Conservation (phyloP, 805 yeast species). For the Saitoella complicata region DNA sequence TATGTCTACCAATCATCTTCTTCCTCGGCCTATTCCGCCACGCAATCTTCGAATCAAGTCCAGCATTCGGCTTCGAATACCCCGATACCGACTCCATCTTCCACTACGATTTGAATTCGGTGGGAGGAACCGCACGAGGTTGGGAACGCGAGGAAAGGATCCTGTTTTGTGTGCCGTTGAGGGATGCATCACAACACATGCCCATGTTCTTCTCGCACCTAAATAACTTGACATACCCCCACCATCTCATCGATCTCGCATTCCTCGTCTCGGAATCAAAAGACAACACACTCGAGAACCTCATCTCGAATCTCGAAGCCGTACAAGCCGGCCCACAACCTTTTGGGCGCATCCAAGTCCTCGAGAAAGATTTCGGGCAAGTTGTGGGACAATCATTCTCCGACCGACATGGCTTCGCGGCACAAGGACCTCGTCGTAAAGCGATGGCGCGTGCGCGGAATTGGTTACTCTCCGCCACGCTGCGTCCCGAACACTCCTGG, state of each 20-base stretch:
- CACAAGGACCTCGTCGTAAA: slow-evolving; percentile 89
- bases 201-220: slow-evolving; percentile 80
- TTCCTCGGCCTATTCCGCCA: too few species aligned
- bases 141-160: slow-evolving; percentile 68
- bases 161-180: slow-evolving; percentile 70
- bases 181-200: slow-evolving; percentile 83
- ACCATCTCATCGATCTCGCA: slow-evolving; percentile 58
- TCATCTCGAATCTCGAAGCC: slow-evolving; percentile 35
- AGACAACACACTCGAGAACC: slow-evolving; percentile 60
- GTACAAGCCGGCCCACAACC: slow-evolving; percentile 53
- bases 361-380: slow-evolving; percentile 86
- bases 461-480: slow-evolving; percentile 76
- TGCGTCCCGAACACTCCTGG: slow-evolving; percentile 86
- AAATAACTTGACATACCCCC: slow-evolving; percentile 46
- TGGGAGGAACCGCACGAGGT: slow-evolving; percentile 51
- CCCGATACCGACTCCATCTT: too few species aligned
- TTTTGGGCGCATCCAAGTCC: slow-evolving; percentile 66
- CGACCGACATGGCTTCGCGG: slow-evolving; percentile 89
- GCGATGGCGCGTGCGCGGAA: slow-evolving; percentile 92
- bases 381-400: slow-evolving; percentile 81
- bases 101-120: slow-evolving; percentile 40
- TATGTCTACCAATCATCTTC: too few species aligned
- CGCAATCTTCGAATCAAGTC: too few species aligned
- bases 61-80: too few species aligned
- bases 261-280: slow-evolving; percentile 78